Conservation (phyloP, 2,329 filamentous ascomycete species). For the Aspergillus ustus region DNA sequence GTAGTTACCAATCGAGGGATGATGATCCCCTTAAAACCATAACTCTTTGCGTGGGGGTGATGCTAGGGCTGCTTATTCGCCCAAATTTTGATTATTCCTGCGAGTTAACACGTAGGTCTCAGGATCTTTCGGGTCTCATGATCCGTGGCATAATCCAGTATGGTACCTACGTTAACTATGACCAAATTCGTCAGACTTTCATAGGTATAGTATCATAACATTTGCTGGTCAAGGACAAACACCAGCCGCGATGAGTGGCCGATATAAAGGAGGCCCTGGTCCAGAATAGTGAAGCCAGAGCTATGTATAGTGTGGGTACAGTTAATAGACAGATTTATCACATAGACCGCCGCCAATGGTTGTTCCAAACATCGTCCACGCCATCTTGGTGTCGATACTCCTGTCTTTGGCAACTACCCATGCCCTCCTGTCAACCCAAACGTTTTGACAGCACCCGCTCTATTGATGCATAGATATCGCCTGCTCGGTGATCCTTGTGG, state of each 20-base stretch:
- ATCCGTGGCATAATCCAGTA: too few relatives aligned
- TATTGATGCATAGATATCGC: neutral
- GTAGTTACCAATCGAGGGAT: neutral
- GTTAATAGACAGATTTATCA: slow-evolving; percentile 4
- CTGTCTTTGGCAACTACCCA: slow-evolving; percentile 8
- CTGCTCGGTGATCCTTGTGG: too few relatives aligned
- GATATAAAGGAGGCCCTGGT: neutral
- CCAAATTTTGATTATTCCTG: too few relatives aligned
- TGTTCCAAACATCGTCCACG: slow-evolving; percentile 2
- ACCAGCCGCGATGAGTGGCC: neutral
- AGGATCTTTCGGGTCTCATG: too few relatives aligned
- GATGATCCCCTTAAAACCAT: neutral
- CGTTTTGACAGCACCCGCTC: slow-evolving; percentile 7
- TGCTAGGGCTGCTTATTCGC: neutral
- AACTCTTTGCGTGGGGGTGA: neutral
- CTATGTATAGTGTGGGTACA: neutral
- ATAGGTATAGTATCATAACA: too few relatives aligned
- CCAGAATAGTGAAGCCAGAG: neutral
- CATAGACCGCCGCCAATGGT: slow-evolving; percentile 2
- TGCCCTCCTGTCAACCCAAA: slow-evolving; percentile 6
- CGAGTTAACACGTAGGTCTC: too few relatives aligned
- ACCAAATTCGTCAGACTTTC: too few relatives aligned
- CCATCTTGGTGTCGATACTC: slow-evolving; percentile 8
- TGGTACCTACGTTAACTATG: too few relatives aligned
- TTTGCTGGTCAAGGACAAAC: neutral